Conservation (phyloP, 306 rosid genomes). For the Ammopiptanthus mongolicus region DNA sequence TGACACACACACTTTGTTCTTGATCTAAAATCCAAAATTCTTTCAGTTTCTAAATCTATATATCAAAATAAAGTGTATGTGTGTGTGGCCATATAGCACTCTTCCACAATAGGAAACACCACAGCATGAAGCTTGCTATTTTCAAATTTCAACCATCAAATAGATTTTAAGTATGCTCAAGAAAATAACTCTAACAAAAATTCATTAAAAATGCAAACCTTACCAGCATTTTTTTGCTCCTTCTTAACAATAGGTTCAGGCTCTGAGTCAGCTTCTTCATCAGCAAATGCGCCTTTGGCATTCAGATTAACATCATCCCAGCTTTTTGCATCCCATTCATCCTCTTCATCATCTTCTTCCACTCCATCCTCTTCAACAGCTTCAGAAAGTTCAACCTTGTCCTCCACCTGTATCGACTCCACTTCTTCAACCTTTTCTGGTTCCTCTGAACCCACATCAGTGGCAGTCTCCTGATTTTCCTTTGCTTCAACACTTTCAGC, state of each 20-base stretch:
- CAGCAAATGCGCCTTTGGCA: constrained; percentile 65
- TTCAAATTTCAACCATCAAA: constrained; percentile 7
- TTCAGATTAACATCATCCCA: constrained; percentile 87
- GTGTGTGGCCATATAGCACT: not conserved
- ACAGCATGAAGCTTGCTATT: not conserved
- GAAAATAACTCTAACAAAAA: not conserved
- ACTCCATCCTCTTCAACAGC: constrained; percentile 47
- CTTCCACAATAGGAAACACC: not conserved
- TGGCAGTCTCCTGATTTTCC: constrained; percentile 37
- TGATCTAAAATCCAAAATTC: not conserved
- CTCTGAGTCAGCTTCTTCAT: constrained; percentile 82
- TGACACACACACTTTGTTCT: not conserved
- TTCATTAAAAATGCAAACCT: constrained; percentile 12
- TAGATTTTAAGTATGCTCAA: not conserved
- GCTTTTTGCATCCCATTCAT: constrained; percentile 96
- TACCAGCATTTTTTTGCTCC: constrained; percentile 49
- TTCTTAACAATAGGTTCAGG: constrained; percentile 44
- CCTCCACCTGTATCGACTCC: constrained; percentile 42
- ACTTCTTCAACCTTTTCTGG: constrained; percentile 59
- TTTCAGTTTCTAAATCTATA: not conserved
- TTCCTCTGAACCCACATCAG: constrained; percentile 41
- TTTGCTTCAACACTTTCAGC: constrained; percentile 49
- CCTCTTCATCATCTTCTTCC: constrained; percentile 75
- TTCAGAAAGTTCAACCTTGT: constrained; percentile 51
- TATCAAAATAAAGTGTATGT: not conserved